Evolutionary conservation across 2,329 filamentous ascomycete genomes (phyloP).

Genomic region (Aspergillus texensis): DNA sequence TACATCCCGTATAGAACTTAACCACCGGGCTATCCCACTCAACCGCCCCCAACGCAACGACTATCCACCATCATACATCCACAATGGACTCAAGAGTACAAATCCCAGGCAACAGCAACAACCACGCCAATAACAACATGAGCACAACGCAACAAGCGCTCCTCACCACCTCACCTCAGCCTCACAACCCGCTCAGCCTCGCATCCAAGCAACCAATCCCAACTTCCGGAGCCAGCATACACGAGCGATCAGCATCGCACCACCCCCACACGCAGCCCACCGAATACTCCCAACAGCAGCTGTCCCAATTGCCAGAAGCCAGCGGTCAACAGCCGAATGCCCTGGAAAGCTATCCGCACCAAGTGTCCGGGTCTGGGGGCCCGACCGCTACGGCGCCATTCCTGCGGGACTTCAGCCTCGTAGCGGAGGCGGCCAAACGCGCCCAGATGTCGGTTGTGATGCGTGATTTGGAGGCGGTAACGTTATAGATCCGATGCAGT

Average conservation of each 20-base stretch:
- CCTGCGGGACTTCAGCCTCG: slow-evolving; percentile 78
- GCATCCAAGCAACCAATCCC: slow-evolving; percentile 3
- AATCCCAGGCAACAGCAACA: background rate
- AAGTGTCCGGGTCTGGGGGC: slow-evolving; percentile 31
- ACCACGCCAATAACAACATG: background rate
- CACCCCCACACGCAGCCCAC: slow-evolving; percentile 3
- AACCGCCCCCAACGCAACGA: background rate
- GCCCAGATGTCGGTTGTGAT: slow-evolving; percentile 89
- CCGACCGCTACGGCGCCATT: slow-evolving; percentile 59
- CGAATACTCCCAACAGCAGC: slow-evolving; percentile 1
- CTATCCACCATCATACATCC: background rate
- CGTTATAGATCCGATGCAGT: slow-evolving; percentile 27
- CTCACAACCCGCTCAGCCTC: slow-evolving; percentile 10
- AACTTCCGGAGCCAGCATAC: slow-evolving; percentile 1
- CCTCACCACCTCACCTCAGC: slow-evolving; percentile 1
- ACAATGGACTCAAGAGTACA: slow-evolving; percentile 3
- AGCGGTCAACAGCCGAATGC: slow-evolving; percentile 14
- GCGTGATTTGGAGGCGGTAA: slow-evolving; percentile 69
- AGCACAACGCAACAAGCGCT: background rate
- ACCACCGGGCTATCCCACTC: background rate
- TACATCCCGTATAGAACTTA: background rate
- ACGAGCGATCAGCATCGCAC: background rate
- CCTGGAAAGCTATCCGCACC: slow-evolving; percentile 27
- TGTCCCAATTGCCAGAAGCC: slow-evolving; percentile 4
- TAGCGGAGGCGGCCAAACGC: slow-evolving; percentile 90